A percentile compares a stretch with the other conserved stretches of the same genome.
These are phyloP conservation scores for Podaxis rugospora DNA, from an alignment of 768 basidiomycete species.

Conservation along the genomic window DNA sequence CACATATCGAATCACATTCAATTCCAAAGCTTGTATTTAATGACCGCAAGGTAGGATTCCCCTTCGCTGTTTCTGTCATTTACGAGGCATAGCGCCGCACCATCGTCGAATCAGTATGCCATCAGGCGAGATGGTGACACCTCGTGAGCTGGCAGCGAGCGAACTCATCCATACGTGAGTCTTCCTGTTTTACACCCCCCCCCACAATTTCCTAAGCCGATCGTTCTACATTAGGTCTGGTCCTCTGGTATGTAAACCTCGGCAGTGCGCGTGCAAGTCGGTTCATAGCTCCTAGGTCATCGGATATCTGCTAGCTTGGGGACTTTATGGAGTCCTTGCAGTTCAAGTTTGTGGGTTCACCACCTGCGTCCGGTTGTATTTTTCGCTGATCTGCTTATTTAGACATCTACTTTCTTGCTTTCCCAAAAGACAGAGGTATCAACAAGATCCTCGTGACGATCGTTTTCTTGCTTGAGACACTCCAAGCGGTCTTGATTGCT, in stretches of 20 bases:
- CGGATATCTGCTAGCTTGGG: conserved; percentile 25
- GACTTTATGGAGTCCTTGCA: conserved; percentile 24
- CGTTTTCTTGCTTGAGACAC: conserved; percentile 24
- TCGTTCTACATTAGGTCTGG: background rate
- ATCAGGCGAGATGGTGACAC: background rate
- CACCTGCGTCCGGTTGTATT: background rate
- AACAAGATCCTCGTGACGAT: conserved; percentile 24
- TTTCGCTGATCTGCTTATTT: background rate
- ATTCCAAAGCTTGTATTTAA: too few species aligned
- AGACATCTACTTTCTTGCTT: conserved; percentile 30
- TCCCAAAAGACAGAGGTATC: conserved; percentile 21
- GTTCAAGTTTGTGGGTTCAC: conserved; percentile 25
- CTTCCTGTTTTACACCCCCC: background rate
- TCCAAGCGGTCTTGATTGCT: conserved; percentile 23
- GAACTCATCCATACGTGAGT: background rate
- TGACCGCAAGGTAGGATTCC: too few species aligned
- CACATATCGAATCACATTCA: too few species aligned
- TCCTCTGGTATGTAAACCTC: background rate
- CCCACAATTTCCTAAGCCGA: background rate
- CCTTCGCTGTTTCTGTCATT: background rate
- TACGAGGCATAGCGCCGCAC: background rate
- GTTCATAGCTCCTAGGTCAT: conserved; percentile 18
- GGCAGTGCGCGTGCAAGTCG: background rate
- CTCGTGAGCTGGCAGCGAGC: background rate
- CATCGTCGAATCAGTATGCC: background rate